Base-by-base conservation (phyloP, 768 basidiomycete species). In the Tylopilus felleus region DNA sequence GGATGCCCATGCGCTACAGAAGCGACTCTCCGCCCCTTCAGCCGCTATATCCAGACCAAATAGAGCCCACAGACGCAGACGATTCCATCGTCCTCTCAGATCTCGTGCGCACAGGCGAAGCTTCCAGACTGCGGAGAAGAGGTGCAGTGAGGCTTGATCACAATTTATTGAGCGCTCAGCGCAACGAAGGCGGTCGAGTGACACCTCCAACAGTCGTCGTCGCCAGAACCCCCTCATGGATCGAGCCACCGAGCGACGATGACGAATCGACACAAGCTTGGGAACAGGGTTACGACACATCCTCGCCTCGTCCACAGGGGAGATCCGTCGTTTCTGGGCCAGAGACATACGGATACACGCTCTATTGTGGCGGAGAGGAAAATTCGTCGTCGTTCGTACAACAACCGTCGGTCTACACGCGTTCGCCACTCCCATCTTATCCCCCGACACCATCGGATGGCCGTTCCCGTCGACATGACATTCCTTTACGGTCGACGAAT, bases 71-170 rank as follows among this genome's bases (percentile, higher is more conserved):
- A 35, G 84, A 86, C 54, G 77, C 74, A 2, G 87, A 90, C 60
- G 84, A 83, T 63, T 77, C 82, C 29, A 84, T 90, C 52, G 80
- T 88, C 19, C 78, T 89, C 42, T 86, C 85, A 2, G 87, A 89
- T 67, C 77, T 90, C 39, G 76, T 89, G 16, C 84, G 88, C 47
- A 83, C 83, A 1, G 88, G 83, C 16, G 88, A 90, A 63, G 84
- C 85, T 0, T 89, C 88, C 4, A 76, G 88, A 6, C 71, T 89
- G 49, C 79, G 88, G n/a, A 74, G 88, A 52, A 74, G 88, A 58
- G 88, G 88, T 12, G 88, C 88, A 48, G 80, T 88, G 77, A 75
- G 84, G 36, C 73, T 86, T 31, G 83, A 85, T 68, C 76, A 76
- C 54, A 68, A 63, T 36, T 35, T 61, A 22, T 43, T 68, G 25